Base-by-base conservation (phyloP, 176 grass and related monocot species). In the Puya raimondii region DNA sequence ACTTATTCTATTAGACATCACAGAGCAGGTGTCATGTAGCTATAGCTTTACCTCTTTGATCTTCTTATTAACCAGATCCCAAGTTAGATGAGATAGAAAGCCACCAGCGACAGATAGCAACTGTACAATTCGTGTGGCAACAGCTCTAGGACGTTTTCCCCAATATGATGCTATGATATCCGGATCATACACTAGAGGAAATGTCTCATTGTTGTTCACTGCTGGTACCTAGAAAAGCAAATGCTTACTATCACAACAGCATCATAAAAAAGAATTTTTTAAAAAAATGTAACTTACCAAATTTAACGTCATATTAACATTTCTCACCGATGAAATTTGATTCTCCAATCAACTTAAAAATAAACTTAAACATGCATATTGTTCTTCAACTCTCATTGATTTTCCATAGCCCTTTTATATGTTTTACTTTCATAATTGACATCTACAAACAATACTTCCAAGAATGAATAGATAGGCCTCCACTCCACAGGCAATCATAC, bases 21-120 rank as follows among this genome's bases (percentile, higher is more conserved):
- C 15, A 27, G 25, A 42, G 10, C 64, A 66, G 42, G 23, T 48
- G 3, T 3, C n/a, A 23, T 59, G 50, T 50, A n/a, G 4, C 50
- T 25, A 65, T 74, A 68, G 26, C 22, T 64, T 23, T 77, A 96
- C 93, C 93, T 96, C 93, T 79, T 92, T 92, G 77, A 96, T 65
- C 25, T 90, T 92, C 70, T 92, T 79, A 68, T 52, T 85, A 10
- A 96, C 81, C 70, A 96, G 75, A 70, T 96, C 93, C 0, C 78
- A 92, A 75, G 89, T 84, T 53, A 92, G 73, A 74, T 83, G 77
- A 21, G 93, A 96, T 47, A 96, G 84, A 76, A 96, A 96, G 47
- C 93, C 93, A 33, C 93, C 93, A 53, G 89, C 89, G 3, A 96
- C 93, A 61, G 93, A 96, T 14, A 96, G 29, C 52, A 96, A 69